Evolutionary conservation across 164 flowering plant genomes (phyloP).

Genomic region (Liquidambar formosana): DNA sequence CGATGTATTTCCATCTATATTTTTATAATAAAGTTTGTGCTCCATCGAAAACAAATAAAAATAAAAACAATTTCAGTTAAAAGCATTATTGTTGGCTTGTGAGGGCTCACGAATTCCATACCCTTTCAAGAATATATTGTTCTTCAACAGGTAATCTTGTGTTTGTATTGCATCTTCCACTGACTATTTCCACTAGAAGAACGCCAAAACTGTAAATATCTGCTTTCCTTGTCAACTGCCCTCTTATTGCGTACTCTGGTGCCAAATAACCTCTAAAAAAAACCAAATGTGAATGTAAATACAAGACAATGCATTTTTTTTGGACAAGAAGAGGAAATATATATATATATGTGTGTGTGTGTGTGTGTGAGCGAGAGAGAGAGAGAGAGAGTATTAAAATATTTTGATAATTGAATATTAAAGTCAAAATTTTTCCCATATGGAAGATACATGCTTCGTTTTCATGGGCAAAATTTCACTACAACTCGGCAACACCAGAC

Average conservation of each 20-base stretch:
- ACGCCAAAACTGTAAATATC: conserved; percentile 95
- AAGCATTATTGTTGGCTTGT: background rate
- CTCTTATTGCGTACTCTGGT: conserved; percentile 94
- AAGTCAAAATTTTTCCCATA: background rate
- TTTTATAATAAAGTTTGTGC: too few species aligned
- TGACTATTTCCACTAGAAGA: conserved; percentile 85
- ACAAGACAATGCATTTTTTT: background rate
- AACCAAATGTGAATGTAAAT: conserved; percentile 3
- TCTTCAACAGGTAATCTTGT: conserved; percentile 59
- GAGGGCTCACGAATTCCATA: conserved; percentile 26
- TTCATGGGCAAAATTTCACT: too few species aligned
- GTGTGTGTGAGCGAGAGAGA: too few species aligned
- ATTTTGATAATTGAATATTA: background rate
- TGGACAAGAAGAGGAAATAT: too few species aligned
- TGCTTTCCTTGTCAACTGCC: conserved; percentile 82
- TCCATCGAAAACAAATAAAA: too few species aligned
- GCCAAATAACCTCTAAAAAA: conserved; percentile 89
- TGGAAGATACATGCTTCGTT: background rate
- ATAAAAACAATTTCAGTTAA: background rate
- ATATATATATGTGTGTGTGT: too few species aligned
- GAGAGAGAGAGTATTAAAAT: background rate
- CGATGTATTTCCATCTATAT: too few species aligned
- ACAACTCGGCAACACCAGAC: background rate
- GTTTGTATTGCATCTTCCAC: conserved; percentile 76
- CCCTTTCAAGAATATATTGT: conserved; percentile 84